These are phyloP conservation scores for Suillus cothurnatus DNA, from an alignment of 768 basidiomycete species.

Conservation along the genomic window DNA sequence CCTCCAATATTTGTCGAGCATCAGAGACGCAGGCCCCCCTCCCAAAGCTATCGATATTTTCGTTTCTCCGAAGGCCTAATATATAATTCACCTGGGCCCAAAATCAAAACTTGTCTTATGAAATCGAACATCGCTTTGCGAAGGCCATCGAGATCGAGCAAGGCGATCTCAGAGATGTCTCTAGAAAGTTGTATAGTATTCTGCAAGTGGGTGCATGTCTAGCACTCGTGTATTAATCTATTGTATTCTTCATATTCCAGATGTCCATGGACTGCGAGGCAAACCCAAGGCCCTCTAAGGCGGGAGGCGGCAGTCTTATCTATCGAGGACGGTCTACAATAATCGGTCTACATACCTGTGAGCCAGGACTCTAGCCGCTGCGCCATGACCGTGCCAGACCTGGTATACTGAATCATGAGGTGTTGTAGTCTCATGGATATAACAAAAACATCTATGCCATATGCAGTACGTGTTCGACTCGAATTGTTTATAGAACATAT, in stretches of 20 bases:
- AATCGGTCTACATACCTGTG: background rate
- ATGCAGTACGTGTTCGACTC: background rate
- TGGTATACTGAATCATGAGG: constrained; percentile 35
- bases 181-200: constrained; percentile 53
- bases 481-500: background rate
- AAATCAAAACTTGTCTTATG: constrained; percentile 35
- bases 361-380: background rate
- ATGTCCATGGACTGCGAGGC: constrained; percentile 4
- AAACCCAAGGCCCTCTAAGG: background rate
- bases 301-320: background rate
- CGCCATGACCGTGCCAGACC: background rate
- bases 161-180: constrained; percentile 59
- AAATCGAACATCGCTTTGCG: constrained; percentile 41
- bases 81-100: constrained; percentile 41
- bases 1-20: constrained; percentile 35
- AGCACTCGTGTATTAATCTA: background rate
- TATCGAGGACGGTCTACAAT: background rate
- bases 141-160: constrained; percentile 44
- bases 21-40: constrained; percentile 51
- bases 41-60: constrained; percentile 48
- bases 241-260: constrained; percentile 39
- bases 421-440: constrained; percentile 46
- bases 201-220: background rate
- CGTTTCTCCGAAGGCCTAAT: constrained; percentile 42
- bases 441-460: constrained; percentile 41